Evolutionary conservation across 169 alveolate species (phyloP).

Genomic region (Cryptosporidium viatorum): DNA sequence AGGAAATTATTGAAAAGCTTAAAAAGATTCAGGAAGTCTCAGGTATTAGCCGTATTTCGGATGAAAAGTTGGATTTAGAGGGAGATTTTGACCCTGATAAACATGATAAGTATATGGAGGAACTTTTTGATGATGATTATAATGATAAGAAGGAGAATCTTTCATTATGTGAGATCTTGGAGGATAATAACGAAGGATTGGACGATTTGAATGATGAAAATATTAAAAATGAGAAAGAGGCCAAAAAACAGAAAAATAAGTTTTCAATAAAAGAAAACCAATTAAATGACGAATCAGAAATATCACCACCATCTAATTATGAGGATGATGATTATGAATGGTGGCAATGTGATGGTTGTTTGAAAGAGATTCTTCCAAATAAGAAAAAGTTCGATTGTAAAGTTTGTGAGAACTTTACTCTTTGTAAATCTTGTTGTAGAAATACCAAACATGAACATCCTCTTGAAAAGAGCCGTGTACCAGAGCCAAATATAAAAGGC

Average conservation of each 20-base stretch:
- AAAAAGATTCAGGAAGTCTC: conserved; percentile 81
- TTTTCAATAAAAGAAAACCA: conserved; percentile 67
- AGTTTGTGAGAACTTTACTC: conserved; percentile 86
- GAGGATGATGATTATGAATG: conserved; percentile 79
- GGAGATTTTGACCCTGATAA: conserved; percentile 85
- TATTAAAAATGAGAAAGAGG: neutral
- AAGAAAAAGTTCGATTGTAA: conserved; percentile 89
- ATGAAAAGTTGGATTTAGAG: conserved; percentile 78
- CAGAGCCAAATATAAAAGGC: neutral
- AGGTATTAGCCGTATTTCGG: conserved; percentile 81
- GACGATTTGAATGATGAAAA: neutral
- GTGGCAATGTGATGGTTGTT: conserved; percentile 90
- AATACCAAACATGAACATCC: conserved; percentile 79
- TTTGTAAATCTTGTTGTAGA: conserved; percentile 87
- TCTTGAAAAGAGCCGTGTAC: conserved; percentile 74
- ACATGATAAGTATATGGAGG: conserved; percentile 86
- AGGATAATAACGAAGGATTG: conserved; percentile 78
- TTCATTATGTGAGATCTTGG: conserved; percentile 47
- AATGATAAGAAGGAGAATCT: conserved; percentile 81
- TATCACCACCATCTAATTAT: neutral
- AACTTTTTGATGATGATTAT: conserved; percentile 84
- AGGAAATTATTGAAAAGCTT: conserved; percentile 84
- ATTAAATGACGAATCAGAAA: neutral
- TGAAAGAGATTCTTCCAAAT: conserved; percentile 86
- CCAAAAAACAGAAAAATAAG: conserved; percentile 57